phyloP scores from a whole-genome alignment of 495 filamentous ascomycete species.

The Aspergillus conjunctus region DNA sequence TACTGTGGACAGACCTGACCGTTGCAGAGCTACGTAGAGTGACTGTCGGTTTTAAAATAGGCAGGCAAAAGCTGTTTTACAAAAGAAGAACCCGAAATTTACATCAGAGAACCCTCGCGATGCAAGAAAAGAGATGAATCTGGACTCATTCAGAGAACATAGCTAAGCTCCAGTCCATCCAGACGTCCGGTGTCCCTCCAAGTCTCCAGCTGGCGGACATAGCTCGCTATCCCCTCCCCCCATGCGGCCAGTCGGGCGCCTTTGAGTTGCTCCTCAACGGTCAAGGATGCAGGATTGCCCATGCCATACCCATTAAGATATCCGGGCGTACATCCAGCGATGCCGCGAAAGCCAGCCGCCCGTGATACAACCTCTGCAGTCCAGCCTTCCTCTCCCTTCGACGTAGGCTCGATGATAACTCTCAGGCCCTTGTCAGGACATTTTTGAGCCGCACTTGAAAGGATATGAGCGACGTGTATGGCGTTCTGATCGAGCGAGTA shows the following conservation, averaged over 20 bases:
- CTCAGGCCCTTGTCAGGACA: slow-evolving; percentile 20
- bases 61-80: too few relatives aligned
- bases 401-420: slow-evolving; percentile 44
- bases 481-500: slow-evolving; percentile 43
- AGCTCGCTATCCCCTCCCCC: slow-evolving; percentile 25
- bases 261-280: slow-evolving; percentile 5
- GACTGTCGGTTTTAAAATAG: too few relatives aligned
- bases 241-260: slow-evolving; percentile 17
- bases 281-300: not conserved
- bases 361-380: slow-evolving; percentile 39
- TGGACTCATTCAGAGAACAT: too few relatives aligned
- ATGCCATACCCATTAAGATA: slow-evolving; percentile 56
- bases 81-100: too few relatives aligned
- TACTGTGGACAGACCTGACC: too few relatives aligned
- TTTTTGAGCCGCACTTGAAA: slow-evolving; percentile 37
- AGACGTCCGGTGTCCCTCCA: slow-evolving; percentile 1
- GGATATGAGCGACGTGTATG: slow-evolving; percentile 48
- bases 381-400: slow-evolving; percentile 51
- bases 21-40: too few relatives aligned
- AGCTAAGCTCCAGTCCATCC: not conserved
- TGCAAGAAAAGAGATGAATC: too few relatives aligned
- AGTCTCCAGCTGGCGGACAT: slow-evolving; percentile 1
- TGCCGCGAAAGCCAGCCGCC: slow-evolving; percentile 39
- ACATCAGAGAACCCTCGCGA: too few relatives aligned
- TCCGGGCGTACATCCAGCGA: slow-evolving; percentile 56